Conservation (phyloP, 345 rosid genomes). For the Zanthoxylum bungeanum region DNA sequence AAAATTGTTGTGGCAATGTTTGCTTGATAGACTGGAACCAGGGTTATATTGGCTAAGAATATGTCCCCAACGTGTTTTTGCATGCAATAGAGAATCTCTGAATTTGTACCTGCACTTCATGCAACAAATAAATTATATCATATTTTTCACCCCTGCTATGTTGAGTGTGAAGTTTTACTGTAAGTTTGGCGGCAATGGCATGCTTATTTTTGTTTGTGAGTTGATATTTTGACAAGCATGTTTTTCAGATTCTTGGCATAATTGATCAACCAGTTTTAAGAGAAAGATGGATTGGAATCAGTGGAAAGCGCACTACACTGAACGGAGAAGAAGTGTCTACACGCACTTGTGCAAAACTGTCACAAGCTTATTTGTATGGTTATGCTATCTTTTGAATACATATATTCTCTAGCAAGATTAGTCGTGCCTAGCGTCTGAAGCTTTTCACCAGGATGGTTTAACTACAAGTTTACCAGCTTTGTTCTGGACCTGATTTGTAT, state of each 20-base stretch:
- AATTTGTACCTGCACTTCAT: not conserved
- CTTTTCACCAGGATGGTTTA: not conserved
- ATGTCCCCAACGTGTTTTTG: not conserved
- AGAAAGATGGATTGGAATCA: slow-evolving; percentile 93
- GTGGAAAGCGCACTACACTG: slow-evolving; percentile 67
- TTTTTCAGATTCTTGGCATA: slow-evolving; percentile 75
- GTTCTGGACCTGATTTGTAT: not conserved
- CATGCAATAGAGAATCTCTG: not conserved
- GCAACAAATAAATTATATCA: not conserved
- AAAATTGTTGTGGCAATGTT: too few species aligned
- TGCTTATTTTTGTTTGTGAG: not conserved
- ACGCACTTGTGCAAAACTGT: slow-evolving; percentile 57
- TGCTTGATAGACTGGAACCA: too few species aligned
- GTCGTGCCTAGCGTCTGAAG: not conserved
- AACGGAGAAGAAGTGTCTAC: slow-evolving; percentile 77
- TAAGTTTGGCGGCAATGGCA: not conserved
- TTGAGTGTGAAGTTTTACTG: not conserved
- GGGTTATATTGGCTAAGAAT: too few species aligned
- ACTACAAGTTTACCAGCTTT: not conserved
- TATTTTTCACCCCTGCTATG: not conserved
- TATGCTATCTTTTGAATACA: slow-evolving; percentile 3
- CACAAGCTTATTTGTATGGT: slow-evolving; percentile 87
- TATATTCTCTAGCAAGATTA: not conserved
- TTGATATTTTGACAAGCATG: not conserved
- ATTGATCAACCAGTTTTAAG: slow-evolving; percentile 83